Conservation (phyloP, 1,139 yeast species). For the Nematodospora anomalae region DNA sequence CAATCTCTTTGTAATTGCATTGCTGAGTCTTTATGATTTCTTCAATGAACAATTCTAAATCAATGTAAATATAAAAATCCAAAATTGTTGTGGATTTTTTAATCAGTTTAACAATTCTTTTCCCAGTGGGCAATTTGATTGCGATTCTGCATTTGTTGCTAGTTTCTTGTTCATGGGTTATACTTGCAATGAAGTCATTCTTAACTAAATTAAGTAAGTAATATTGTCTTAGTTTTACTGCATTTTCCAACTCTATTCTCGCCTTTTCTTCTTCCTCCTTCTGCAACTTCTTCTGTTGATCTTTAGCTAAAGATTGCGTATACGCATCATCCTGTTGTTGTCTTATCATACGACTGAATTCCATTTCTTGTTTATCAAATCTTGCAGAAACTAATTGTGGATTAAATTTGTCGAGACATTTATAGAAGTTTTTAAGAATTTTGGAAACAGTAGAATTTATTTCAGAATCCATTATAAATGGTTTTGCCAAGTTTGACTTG, state of each 20-base stretch:
- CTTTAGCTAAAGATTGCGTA: conserved; percentile 47
- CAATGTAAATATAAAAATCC: conserved; percentile 67
- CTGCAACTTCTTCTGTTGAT: conserved; percentile 38
- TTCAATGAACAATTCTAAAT: conserved; percentile 35
- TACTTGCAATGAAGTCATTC: conserved; percentile 16
- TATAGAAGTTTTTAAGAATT: conserved; percentile 34
- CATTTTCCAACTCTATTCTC: conserved; percentile 16
- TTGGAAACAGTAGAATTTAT: conserved; percentile 25
- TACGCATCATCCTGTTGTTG: conserved; percentile 62
- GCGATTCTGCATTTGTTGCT: conserved; percentile 27
- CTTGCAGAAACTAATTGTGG: conserved; percentile 55
- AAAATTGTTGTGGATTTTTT: conserved; percentile 46
- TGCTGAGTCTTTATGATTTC: conserved; percentile 10
- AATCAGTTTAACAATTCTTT: conserved; percentile 59
- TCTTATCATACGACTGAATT: conserved; percentile 49
- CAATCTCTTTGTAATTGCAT: conserved; percentile 16
- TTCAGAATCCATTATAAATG: conserved; percentile 23
- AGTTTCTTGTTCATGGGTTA: conserved; percentile 11
- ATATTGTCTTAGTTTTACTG: conserved; percentile 14
- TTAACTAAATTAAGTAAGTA: conserved; percentile 18
- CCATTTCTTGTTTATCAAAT: conserved; percentile 54
- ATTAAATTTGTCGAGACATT: conserved; percentile 41
- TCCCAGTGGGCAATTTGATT: conserved; percentile 54
- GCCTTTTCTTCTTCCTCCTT: conserved; percentile 28
- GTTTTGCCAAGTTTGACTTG: conserved; percentile 33